Base-by-base conservation (phyloP, 2,329 filamentous ascomycete species). In the Ophioceras dolichostomum region DNA sequence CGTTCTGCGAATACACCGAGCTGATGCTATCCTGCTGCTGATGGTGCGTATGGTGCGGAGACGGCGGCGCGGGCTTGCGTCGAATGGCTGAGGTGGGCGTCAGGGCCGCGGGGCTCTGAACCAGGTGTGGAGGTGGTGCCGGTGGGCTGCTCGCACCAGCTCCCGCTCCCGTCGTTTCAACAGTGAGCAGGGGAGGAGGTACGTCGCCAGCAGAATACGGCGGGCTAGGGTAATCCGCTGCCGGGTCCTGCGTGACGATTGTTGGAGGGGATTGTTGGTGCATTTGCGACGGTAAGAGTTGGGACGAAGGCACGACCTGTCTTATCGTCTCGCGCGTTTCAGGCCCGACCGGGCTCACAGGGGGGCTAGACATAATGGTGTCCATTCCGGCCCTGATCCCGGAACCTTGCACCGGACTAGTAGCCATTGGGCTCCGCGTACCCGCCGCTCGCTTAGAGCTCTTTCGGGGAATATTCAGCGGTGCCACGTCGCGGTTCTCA, bases 401-500 rank as follows among this genome's bases (percentile, higher is more conserved):
- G 42, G 30, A 16, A 10, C 14, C 30, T 10, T 14, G 30, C 8
- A 47, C 22, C 22, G 12, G n/a, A n/a, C n/a, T n/a, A n/a, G n/a
- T n/a, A n/a, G n/a, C n/a, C n/a, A n/a, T n/a, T n/a, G n/a, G n/a
- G n/a, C n/a, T n/a, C n/a, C n/a, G n/a, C n/a, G n/a, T n/a, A n/a
- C n/a, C n/a, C n/a, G n/a, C n/a, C n/a, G 22, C 49, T 26, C 62
- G 60, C 47, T 63, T 71, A 49, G 56, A 64, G 48, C 57, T 67
- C 52, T 64, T 73, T 30, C 60, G 61, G 13, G 70, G 67, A 39
- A 80, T 61, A 42, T 59, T 68, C 30, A 81, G 56, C n/a, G 76
- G 72, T 40, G 68, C 58, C 12, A 68, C 69, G 41, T 64, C 59
- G 30, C 60, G 61, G 26, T 73, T 72, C 50, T 84, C 79, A 49